Evolutionary conservation across 1,139 yeast species (phyloP), one percentile per base, ranked within the genome.

Genomic region (Protomyces macrosporus): DNA sequence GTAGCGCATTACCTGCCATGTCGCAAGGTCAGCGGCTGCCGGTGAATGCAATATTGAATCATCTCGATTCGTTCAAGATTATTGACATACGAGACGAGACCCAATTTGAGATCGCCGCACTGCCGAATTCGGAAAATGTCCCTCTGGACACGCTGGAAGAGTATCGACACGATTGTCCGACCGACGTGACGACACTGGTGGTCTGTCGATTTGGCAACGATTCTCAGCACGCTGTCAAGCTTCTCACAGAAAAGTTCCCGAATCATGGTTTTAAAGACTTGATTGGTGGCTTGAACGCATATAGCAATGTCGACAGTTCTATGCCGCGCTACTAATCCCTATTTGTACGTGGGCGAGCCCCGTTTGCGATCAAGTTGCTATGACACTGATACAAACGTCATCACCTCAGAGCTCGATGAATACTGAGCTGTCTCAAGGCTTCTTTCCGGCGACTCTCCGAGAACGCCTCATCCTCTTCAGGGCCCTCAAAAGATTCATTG

Each of bases 181-280:
- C 45, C 37, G 37, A 55, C 30, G 51, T 33, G n/a, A 65, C 65
- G 0, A 67, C 77, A 0, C 72, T 71, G 67, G 85, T 88, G 0
- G 78, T 91, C 14, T 93, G 99, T 74, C 81, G 98, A 48, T 85
- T 79, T 72, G 99, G 99, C 4, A 90, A 90, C 73, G 98, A 93
- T 73, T 91, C 98, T 0, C 93, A 89, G 71, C 75, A 84, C 23
- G 96, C 96, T 0, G 84, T 88, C 0, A 75, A 78, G 66, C 75
- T 79, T 56, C 74, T 93, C 57, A 76, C 79, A 57, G 83, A 81
- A 12, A 75, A 78, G 3, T 76, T 82, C 64, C 84, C 84, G 0
- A 75, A 81, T 33, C 65, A 72, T 0, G 76, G 83, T 14, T 90
- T 82, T 0, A 68, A 60, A 35, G 97, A 93, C 72, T 78, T 93